A percentile compares a stretch with the other conserved stretches of the same genome.
Evolutionary conservation across 257 asterid genomes (phyloP).

Genomic region (Nicotiana paniculata): DNA sequence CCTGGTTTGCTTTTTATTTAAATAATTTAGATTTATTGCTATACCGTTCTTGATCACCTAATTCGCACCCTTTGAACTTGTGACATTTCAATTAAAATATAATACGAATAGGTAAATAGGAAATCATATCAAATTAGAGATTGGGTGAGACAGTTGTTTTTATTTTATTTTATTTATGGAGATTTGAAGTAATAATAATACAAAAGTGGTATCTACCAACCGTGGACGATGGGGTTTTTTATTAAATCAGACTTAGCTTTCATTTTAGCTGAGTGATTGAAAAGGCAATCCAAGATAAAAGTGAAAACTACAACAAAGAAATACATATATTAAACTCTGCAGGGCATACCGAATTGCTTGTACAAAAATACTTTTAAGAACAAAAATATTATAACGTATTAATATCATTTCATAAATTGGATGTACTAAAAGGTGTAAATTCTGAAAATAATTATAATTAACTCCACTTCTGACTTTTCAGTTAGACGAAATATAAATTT

Average conservation of each 20-base stretch:
- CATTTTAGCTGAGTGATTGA: background rate
- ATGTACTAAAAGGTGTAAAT: too few relatives aligned
- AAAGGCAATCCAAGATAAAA: background rate
- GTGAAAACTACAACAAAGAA: background rate
- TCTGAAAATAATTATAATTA: too few relatives aligned
- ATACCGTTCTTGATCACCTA: background rate
- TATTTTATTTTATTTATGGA: background rate
- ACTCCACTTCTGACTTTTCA: too few relatives aligned
- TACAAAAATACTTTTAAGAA: background rate
- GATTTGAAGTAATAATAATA: background rate
- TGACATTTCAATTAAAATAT: background rate
- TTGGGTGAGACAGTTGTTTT: background rate
- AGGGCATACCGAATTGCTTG: background rate
- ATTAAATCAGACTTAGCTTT: too few relatives aligned
- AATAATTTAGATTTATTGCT: background rate
- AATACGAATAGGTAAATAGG: background rate
- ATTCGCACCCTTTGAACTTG: background rate
- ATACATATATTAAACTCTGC: background rate
- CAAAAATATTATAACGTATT: too few relatives aligned
- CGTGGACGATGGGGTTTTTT: too few relatives aligned
- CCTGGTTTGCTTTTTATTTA: background rate
- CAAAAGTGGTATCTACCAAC: background rate
- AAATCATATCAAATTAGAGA: too few relatives aligned
- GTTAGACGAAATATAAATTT: background rate
- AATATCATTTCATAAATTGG: too few relatives aligned